phyloP scores from a whole-genome alignment of 768 basidiomycete genomes.

The Leccinum pellstonianum region DNA sequence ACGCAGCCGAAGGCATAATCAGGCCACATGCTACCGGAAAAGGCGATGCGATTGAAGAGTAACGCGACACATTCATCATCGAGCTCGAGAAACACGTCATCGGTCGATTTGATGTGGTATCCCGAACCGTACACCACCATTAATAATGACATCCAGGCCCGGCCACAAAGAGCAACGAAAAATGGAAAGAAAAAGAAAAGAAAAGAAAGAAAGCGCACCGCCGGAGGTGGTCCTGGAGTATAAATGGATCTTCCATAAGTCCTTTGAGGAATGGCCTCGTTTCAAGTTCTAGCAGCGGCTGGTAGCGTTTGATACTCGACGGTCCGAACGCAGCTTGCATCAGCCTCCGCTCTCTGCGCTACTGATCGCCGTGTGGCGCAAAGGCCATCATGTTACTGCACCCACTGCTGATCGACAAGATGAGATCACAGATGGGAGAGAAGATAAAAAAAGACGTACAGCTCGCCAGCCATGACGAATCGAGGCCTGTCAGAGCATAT shows the following conservation, averaged over 20 bases:
- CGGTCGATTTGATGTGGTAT: conserved; percentile 41
- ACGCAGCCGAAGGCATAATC: conserved; percentile 31
- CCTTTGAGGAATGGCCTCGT: conserved; percentile 57
- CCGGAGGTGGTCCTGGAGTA: conserved; percentile 36
- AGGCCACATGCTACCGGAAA: conserved; percentile 43
- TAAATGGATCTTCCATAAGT: conserved; percentile 44
- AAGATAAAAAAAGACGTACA: conserved; percentile 44
- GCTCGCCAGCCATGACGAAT: conserved; percentile 67
- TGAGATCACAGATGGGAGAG: neutral
- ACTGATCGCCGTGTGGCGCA: conserved; percentile 61
- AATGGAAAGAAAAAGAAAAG: neutral
- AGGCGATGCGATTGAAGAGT: conserved; percentile 43
- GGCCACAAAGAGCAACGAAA: neutral
- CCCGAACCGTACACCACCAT: conserved; percentile 53
- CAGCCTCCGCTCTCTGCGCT: conserved; percentile 63
- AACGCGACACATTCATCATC: conserved; percentile 43
- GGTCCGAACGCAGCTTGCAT: conserved; percentile 63
- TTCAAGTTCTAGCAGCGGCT: conserved; percentile 55
- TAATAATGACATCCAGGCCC: conserved; percentile 42
- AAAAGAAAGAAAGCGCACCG: conserved; percentile 23
- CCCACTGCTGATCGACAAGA: conserved; percentile 41
- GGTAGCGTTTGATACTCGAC: conserved; percentile 52
- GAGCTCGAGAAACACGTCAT: conserved; percentile 42
- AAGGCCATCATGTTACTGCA: conserved; percentile 74
- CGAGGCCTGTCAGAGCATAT: conserved; percentile 76